Evolutionary conservation across 2,329 filamentous ascomycete genomes (phyloP).

Genomic region (Neophaeococcomyces aloes): DNA sequence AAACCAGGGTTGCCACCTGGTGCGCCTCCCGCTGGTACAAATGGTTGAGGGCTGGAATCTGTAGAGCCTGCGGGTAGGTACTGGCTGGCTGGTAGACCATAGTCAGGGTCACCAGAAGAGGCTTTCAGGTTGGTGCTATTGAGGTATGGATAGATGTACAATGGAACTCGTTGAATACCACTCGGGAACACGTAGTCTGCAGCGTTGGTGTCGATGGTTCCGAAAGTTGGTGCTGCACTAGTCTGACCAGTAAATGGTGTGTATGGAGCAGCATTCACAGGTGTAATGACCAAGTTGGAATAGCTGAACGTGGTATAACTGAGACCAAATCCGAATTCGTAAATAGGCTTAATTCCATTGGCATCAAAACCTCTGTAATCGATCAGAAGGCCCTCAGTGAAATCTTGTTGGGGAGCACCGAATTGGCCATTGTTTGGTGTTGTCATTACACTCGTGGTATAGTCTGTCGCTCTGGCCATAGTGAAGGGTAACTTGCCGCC

Average conservation of each 20-base stretch:
- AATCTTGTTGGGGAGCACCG: constrained; percentile 48
- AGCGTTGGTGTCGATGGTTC: constrained; percentile 37
- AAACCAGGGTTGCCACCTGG: constrained; percentile 50
- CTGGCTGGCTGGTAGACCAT: constrained; percentile 40
- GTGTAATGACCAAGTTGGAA: constrained; percentile 44
- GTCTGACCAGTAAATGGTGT: constrained; percentile 44
- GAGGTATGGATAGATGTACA: constrained; percentile 56
- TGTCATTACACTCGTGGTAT: constrained; percentile 48
- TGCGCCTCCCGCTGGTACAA: constrained; percentile 47
- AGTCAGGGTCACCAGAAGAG: constrained; percentile 44
- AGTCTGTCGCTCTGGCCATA: constrained; percentile 42
- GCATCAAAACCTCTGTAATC: constrained; percentile 46
- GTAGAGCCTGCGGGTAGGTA: constrained; percentile 42
- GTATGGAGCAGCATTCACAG: constrained; percentile 39
- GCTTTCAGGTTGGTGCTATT: constrained; percentile 47
- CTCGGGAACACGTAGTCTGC: constrained; percentile 47
- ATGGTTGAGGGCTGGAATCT: constrained; percentile 45
- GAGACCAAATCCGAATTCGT: constrained; percentile 53
- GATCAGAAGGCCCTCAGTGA: constrained; percentile 53
- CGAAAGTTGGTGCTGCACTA: constrained; percentile 43
- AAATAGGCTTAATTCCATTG: constrained; percentile 45
- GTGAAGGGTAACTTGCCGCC: constrained; percentile 54
- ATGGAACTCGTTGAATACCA: constrained; percentile 39
- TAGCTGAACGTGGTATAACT: constrained; percentile 55
- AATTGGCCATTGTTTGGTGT: constrained; percentile 45